A percentile compares a stretch with the other conserved stretches of the same genome.
Conservation (phyloP, 345 rosid genomes). For the Eucalyptus caleyi region DNA sequence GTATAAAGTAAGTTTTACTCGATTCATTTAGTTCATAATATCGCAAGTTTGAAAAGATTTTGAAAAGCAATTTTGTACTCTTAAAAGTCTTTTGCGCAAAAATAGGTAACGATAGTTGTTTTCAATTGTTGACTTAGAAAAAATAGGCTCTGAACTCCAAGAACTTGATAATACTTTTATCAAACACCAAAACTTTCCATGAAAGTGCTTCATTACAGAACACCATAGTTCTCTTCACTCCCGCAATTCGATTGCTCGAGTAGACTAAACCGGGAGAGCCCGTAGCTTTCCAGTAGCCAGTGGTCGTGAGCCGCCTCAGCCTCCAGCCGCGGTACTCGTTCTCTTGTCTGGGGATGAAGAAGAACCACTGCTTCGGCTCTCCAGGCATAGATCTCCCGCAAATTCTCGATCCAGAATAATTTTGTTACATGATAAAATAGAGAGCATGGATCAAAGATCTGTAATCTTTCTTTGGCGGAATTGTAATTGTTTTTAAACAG, state of each 20-base stretch:
- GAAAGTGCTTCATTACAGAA: background rate
- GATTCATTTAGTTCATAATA: background rate
- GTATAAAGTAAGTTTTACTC: background rate
- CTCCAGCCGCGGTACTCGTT: slow-evolving; percentile 29
- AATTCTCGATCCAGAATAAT: slow-evolving; percentile 2
- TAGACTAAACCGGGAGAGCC: slow-evolving; percentile 25
- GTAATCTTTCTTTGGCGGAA: background rate
- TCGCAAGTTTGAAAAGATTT: background rate
- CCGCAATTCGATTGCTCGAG: slow-evolving; percentile 13
- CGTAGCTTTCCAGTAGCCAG: slow-evolving; percentile 38
- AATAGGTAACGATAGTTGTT: background rate
- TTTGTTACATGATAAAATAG: background rate
- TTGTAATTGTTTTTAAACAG: background rate
- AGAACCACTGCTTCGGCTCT: slow-evolving; percentile 37
- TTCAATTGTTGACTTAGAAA: background rate
- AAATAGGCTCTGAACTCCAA: background rate
- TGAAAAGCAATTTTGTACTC: background rate
- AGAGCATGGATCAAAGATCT: background rate
- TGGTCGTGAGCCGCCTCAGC: slow-evolving; percentile 21
- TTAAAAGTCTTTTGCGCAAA: background rate
- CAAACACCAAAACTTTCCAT: background rate
- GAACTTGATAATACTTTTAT: background rate
- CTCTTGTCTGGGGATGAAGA: slow-evolving; percentile 33
- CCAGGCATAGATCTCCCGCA: slow-evolving; percentile 9
- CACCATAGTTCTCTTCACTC: slow-evolving; percentile 31